These are phyloP conservation scores for Lecanoromycetidae sp. DNA, from an alignment of 2,329 filamentous ascomycete species.

Conservation along the genomic window DNA sequence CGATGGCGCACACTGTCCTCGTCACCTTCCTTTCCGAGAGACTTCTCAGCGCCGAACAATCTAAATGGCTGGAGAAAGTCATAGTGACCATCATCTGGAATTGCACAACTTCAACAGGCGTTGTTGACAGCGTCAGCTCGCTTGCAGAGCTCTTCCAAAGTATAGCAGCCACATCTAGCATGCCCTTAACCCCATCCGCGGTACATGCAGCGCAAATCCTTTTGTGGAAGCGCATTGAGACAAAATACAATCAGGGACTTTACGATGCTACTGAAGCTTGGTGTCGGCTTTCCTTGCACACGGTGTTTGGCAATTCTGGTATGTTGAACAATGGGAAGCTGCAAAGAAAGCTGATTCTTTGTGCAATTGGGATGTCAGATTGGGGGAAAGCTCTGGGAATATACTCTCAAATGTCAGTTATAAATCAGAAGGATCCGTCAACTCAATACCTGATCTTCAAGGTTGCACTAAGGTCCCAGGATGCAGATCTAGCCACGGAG, in stretches of 20 bases:
- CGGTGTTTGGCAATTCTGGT: slow-evolving; percentile 53
- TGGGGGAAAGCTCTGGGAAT: slow-evolving; percentile 41
- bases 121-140: slow-evolving; percentile 26
- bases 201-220: slow-evolving; percentile 47
- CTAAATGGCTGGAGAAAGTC: slow-evolving; percentile 55
- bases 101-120: slow-evolving; percentile 37
- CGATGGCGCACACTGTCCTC: slow-evolving; percentile 40
- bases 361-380: slow-evolving; percentile 49
- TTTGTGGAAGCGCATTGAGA: slow-evolving; percentile 69
- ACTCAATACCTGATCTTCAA: slow-evolving; percentile 69
- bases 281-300: slow-evolving; percentile 58
- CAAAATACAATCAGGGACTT: slow-evolving; percentile 40
- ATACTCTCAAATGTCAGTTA: slow-evolving; percentile 48
- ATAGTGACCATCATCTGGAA: slow-evolving; percentile 59
- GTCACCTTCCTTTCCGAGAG: slow-evolving; percentile 52
- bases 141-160: slow-evolving; percentile 35
- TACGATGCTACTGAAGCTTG: slow-evolving; percentile 50
- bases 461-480: slow-evolving; percentile 47
- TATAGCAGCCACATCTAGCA: slow-evolving; percentile 35
- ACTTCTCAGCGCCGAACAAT: slow-evolving; percentile 39
- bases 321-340: slow-evolving; percentile 57
- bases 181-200: slow-evolving; percentile 45
- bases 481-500: slow-evolving; percentile 45
- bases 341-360: slow-evolving; percentile 59
- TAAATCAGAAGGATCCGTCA: slow-evolving; percentile 47